These are phyloP conservation scores for Acacia concinna DNA, from an alignment of 331 rosid species.

Conservation along the genomic window DNA sequence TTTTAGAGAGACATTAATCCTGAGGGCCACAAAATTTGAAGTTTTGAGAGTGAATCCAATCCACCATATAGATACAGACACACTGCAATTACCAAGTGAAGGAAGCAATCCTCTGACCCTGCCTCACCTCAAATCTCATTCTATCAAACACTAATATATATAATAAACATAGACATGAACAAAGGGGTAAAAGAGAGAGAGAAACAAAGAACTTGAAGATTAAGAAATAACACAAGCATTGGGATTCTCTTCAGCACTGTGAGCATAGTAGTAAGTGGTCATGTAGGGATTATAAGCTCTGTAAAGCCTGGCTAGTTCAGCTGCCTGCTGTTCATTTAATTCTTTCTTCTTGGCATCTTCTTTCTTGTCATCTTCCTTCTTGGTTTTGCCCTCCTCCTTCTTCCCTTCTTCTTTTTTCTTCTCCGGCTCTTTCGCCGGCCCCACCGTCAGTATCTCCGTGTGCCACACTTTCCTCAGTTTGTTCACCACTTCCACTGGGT, in stretches of 20 bases:
- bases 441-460: slow-evolving; percentile 72
- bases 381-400: slow-evolving; percentile 24
- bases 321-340: slow-evolving; percentile 37
- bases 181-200: too few relatives aligned
- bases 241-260: slow-evolving; percentile 49
- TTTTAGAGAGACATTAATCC: neutral
- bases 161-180: neutral
- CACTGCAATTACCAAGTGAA: neutral
- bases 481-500: slow-evolving; percentile 60
- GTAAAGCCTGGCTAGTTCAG: slow-evolving; percentile 34
- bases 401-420: slow-evolving; percentile 50
- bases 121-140: neutral
- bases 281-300: slow-evolving; percentile 36
- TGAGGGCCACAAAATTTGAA: neutral
- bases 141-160: neutral
- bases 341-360: slow-evolving; percentile 47
- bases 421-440: slow-evolving; percentile 86
- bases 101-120: neutral
- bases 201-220: neutral
- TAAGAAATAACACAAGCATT: slow-evolving; percentile 46
- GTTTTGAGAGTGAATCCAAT: neutral
- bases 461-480: slow-evolving; percentile 66
- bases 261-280: slow-evolving; percentile 33
- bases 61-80: neutral
- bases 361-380: slow-evolving; percentile 47